These are phyloP conservation scores for Tilletia setariae DNA, from an alignment of 1,284 basidiomycete genomes.

Conservation along the genomic window DNA sequence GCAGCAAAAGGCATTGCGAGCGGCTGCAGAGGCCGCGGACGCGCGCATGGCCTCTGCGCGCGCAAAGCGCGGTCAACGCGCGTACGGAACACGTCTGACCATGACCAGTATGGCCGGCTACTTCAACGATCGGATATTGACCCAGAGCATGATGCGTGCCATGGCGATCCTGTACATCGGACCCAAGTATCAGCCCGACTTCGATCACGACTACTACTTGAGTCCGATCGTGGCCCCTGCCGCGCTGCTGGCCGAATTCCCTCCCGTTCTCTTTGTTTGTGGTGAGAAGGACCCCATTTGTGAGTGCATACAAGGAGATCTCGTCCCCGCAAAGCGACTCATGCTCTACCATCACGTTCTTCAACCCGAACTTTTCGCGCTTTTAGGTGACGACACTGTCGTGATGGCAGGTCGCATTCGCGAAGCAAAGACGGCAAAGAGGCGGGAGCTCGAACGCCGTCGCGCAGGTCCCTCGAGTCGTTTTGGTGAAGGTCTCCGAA, in stretches of 20 bases:
- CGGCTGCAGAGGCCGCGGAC: neutral
- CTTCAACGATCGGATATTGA: constrained; percentile 47
- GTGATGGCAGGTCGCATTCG: constrained; percentile 88
- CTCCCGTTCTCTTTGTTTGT: constrained; percentile 69
- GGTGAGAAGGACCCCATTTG: constrained; percentile 91
- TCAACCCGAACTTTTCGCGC: too few species aligned
- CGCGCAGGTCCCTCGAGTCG: constrained; percentile 51
- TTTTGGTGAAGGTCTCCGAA: constrained; percentile 58
- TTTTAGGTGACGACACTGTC: constrained; percentile 56
- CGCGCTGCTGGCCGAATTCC: constrained; percentile 81
- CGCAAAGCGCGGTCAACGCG: neutral
- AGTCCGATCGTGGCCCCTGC: constrained; percentile 86
- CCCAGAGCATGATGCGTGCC: constrained; percentile 69
- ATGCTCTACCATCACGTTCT: neutral
- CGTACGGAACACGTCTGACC: constrained; percentile 64
- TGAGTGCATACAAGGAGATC: constrained; percentile 56
- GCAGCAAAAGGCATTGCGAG: constrained; percentile 8
- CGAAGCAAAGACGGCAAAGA: constrained; percentile 74
- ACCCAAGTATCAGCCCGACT: constrained; percentile 84
- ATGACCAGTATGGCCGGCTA: constrained; percentile 88
- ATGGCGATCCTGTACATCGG: constrained; percentile 98
- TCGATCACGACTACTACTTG: constrained; percentile 88
- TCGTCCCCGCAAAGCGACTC: neutral
- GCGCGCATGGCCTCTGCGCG: constrained; percentile 8
- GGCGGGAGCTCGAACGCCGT: constrained; percentile 59